Conservation (phyloP, 2,329 filamentous ascomycete genomes). For the Setomelanomma holmii region DNA sequence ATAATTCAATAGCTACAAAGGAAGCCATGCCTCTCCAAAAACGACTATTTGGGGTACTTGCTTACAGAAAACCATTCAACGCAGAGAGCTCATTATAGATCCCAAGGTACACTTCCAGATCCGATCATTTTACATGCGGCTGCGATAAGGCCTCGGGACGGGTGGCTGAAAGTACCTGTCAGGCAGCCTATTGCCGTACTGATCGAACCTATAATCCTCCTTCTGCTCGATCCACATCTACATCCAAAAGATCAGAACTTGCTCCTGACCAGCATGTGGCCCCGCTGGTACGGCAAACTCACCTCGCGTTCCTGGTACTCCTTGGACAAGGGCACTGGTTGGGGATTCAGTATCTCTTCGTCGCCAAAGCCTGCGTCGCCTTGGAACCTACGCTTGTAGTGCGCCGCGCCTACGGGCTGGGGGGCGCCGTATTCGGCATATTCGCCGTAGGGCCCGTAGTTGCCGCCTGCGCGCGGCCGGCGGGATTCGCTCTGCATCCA, state of each 20-base stretch:
- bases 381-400: slow-evolving; percentile 42
- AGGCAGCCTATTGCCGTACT: slow-evolving; percentile 46
- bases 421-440: slow-evolving; percentile 43
- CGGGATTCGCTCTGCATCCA: slow-evolving; percentile 40
- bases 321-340: slow-evolving; percentile 42
- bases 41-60: slow-evolving; percentile 9
- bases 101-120: slow-evolving; percentile 5
- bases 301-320: slow-evolving; percentile 44
- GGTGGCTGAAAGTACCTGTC: slow-evolving; percentile 35
- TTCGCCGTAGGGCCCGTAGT: slow-evolving; percentile 29
- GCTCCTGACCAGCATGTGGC: not conserved
- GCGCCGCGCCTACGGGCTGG: slow-evolving; percentile 35
- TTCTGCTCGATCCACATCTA: slow-evolving; percentile 48
- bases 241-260: slow-evolving; percentile 9
- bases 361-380: slow-evolving; percentile 48
- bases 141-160: slow-evolving; percentile 32
- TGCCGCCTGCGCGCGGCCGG: slow-evolving; percentile 15
- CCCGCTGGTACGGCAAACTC: slow-evolving; percentile 19
- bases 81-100: slow-evolving; percentile 18
- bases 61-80: slow-evolving; percentile 4
- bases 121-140: slow-evolving; percentile 33
- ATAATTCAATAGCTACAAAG: slow-evolving; percentile 7
- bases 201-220: slow-evolving; percentile 44
- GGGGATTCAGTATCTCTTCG: slow-evolving; percentile 45
- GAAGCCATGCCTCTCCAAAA: not conserved